A percentile compares a stretch with the other conserved stretches of the same genome.
These are phyloP conservation scores for Lasiosphaeris hirsuta DNA, from an alignment of 495 filamentous ascomycete genomes.

Conservation along the genomic window DNA sequence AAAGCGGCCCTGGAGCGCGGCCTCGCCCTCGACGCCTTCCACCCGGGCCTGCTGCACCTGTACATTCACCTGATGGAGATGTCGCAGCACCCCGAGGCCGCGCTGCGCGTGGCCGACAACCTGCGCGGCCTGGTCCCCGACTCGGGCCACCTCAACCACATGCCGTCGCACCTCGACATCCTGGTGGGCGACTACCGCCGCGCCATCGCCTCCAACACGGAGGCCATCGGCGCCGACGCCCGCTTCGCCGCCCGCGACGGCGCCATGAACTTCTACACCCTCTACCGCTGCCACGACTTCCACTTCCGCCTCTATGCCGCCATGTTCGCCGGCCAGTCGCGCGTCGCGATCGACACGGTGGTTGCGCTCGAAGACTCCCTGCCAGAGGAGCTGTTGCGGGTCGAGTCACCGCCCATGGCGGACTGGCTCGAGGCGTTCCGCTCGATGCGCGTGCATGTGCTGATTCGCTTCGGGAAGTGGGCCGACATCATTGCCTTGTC, in stretches of 20 bases:
- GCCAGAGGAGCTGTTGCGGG: conserved; percentile 56
- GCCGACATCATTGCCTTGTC: conserved; percentile 50
- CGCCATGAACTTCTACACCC: conserved; percentile 60
- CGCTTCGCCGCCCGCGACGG: conserved; percentile 52
- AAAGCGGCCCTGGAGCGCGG: conserved; percentile 53
- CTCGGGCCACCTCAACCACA: conserved; percentile 68
- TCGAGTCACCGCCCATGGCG: conserved; percentile 65
- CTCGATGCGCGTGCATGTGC: conserved; percentile 58
- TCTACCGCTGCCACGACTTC: conserved; percentile 64
- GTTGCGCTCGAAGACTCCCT: conserved; percentile 50
- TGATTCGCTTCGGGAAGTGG: conserved; percentile 66
- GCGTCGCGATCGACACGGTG: conserved; percentile 55
- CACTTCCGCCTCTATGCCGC: conserved; percentile 69
- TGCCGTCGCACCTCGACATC: conserved; percentile 68
- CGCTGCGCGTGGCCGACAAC: conserved; percentile 53
- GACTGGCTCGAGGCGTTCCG: conserved; percentile 69
- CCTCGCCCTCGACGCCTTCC: conserved; percentile 44
- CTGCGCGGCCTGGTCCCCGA: conserved; percentile 63
- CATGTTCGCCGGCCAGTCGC: conserved; percentile 62
- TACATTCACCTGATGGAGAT: conserved; percentile 77
- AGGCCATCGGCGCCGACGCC: conserved; percentile 62
- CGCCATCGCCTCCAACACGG: conserved; percentile 57
- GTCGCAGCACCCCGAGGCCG: conserved; percentile 58
- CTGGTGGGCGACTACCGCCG: conserved; percentile 63
- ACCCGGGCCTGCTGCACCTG: conserved; percentile 64